A percentile compares a stretch with the other conserved stretches of the same genome.
Evolutionary conservation across 305 asterid species (phyloP).

Genomic region (Solanum hybrid): DNA sequence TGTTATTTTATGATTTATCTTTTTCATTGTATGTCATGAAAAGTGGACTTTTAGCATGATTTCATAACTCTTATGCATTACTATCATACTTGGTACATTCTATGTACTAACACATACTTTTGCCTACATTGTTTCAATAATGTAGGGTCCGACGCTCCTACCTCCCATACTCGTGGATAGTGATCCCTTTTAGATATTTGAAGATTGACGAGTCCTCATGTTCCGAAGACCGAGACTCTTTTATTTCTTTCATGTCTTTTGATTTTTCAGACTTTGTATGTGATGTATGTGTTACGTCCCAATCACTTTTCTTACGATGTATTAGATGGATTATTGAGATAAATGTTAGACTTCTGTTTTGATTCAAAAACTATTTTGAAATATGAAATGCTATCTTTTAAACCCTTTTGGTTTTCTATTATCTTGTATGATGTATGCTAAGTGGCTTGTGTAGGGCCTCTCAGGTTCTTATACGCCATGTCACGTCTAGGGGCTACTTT

Average conservation of each 20-base stretch:
- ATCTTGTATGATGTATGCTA: background rate
- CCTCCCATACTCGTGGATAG: background rate
- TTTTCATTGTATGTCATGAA: background rate
- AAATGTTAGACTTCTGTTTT: background rate
- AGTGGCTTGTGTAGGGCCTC: background rate
- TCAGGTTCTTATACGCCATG: background rate
- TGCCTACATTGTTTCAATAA: background rate
- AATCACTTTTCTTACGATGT: background rate
- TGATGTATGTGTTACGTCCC: background rate
- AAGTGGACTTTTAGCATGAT: background rate
- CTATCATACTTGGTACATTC: background rate
- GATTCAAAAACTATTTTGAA: background rate
- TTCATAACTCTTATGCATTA: background rate
- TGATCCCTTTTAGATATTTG: background rate
- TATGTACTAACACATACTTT: background rate
- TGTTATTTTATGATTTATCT: background rate
- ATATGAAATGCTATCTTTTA: background rate
- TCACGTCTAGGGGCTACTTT: background rate
- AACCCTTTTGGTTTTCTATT: background rate
- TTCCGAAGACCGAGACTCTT: background rate
- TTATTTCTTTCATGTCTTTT: background rate
- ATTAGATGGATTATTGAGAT: background rate
- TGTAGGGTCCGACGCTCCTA: background rate
- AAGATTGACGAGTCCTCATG: background rate
- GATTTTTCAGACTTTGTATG: background rate